phyloP scores from a whole-genome alignment of 129 eudicot species.

The Artemisia argyi region DNA sequence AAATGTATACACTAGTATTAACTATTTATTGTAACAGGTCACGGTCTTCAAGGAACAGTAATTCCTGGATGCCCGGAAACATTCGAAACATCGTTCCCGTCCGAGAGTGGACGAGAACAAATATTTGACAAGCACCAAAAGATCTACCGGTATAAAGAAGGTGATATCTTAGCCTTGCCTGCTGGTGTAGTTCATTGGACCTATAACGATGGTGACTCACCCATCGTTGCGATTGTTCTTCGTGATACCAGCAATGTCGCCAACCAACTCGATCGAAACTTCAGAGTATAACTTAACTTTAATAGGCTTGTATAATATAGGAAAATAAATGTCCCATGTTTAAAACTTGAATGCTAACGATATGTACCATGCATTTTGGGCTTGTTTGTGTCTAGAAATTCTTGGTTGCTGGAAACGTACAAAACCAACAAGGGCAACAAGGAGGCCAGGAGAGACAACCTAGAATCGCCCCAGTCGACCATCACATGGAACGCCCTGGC shows the following conservation, averaged over 20 bases:
- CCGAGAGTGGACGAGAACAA: slow-evolving; percentile 16
- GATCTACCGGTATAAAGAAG: slow-evolving; percentile 44
- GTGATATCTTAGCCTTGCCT: slow-evolving; percentile 61
- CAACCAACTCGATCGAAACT: slow-evolving; percentile 67
- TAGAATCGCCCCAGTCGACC: neutral
- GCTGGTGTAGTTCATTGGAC: slow-evolving; percentile 55
- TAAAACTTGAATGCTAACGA: neutral
- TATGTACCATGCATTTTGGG: neutral
- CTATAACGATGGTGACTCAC: slow-evolving; percentile 56
- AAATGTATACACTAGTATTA: neutral
- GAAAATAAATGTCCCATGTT: too few relatives aligned
- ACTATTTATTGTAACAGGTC: slow-evolving; percentile 34
- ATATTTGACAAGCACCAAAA: slow-evolving; percentile 57
- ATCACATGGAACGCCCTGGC: neutral
- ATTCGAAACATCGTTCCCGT: slow-evolving; percentile 32
- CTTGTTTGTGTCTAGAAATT: slow-evolving; percentile 39
- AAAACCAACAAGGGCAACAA: slow-evolving; percentile 8
- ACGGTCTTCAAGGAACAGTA: slow-evolving; percentile 53
- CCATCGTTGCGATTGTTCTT: slow-evolving; percentile 38
- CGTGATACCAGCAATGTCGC: slow-evolving; percentile 47
- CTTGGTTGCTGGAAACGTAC: slow-evolving; percentile 65
- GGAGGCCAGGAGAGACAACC: neutral
- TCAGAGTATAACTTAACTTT: slow-evolving; percentile 36
- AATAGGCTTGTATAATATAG: neutral
- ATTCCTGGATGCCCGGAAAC: slow-evolving; percentile 76